Evolutionary conservation across 2,329 filamentous ascomycete species (phyloP).

Genomic region (Fusarium drepaniforme): DNA sequence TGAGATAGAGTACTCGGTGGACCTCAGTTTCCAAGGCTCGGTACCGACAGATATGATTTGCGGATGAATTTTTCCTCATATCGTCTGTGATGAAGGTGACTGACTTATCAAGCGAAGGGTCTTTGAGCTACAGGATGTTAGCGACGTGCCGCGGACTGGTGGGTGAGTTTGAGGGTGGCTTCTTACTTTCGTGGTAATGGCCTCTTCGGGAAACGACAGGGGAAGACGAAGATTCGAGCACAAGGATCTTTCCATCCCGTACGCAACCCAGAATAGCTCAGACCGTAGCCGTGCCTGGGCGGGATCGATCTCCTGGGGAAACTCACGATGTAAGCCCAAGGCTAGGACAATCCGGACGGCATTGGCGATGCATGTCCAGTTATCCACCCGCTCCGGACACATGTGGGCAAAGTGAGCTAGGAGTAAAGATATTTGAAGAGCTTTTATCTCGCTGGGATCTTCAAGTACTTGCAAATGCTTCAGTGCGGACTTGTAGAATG

Average conservation of each 20-base stretch:
- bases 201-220: not conserved
- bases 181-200: not conserved
- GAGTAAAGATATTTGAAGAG: not conserved
- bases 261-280: not conserved
- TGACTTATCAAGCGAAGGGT: not conserved
- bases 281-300: not conserved
- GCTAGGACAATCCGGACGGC: not conserved
- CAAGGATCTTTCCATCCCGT: not conserved
- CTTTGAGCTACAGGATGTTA: not conserved
- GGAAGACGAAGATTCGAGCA: not conserved
- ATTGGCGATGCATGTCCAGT: not conserved
- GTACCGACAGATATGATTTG: not conserved
- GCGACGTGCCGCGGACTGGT: not conserved
- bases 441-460: not conserved
- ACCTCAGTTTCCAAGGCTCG: not conserved
- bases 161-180: not conserved
- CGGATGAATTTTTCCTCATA: not conserved
- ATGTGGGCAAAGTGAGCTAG: not conserved
- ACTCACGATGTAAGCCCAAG: not conserved
- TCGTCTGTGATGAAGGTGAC: not conserved
- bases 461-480: not conserved
- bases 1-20: not conserved
- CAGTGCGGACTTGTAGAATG: not conserved
- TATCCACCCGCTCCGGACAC: not conserved
- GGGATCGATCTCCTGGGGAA: not conserved